Evolutionary conservation across 2,329 filamentous ascomycete species (phyloP).

Genomic region (Orbilia brochopaga): DNA sequence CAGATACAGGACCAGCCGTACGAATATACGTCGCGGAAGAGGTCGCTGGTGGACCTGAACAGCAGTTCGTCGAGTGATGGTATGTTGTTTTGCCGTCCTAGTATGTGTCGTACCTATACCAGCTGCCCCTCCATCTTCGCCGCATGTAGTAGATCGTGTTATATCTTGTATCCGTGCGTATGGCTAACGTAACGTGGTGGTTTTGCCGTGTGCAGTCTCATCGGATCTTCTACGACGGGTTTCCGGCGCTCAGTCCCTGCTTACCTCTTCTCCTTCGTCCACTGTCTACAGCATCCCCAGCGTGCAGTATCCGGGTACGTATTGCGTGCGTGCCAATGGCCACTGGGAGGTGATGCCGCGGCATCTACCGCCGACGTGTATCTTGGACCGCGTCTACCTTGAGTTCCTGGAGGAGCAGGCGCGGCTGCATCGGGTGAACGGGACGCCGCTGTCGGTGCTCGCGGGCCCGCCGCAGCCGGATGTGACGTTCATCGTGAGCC

Average conservation of each 20-base stretch:
- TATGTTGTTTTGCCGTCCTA: slow-evolving; percentile 18
- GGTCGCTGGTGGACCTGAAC: slow-evolving; percentile 40
- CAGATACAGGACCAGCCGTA: slow-evolving; percentile 48
- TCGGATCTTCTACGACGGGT: slow-evolving; percentile 42
- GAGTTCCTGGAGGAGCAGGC: slow-evolving; percentile 76
- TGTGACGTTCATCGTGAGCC: slow-evolving; percentile 78
- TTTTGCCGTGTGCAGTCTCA: too few species aligned
- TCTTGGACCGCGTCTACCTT: slow-evolving; percentile 77
- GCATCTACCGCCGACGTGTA: slow-evolving; percentile 68
- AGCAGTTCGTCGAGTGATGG: slow-evolving; percentile 46
- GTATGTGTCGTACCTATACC: not conserved
- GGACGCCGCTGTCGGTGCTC: slow-evolving; percentile 69
- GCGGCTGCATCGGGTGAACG: slow-evolving; percentile 69
- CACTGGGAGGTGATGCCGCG: slow-evolving; percentile 51
- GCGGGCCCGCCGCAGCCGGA: slow-evolving; percentile 80
- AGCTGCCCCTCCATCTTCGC: too few species aligned
- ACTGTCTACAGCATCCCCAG: slow-evolving; percentile 50
- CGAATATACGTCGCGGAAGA: slow-evolving; percentile 42
- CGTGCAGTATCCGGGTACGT: slow-evolving; percentile 41
- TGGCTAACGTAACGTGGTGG: slow-evolving; percentile 1
- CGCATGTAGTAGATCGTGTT: too few species aligned
- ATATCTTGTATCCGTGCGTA: not conserved
- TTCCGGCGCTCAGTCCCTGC: slow-evolving; percentile 39
- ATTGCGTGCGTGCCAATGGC: slow-evolving; percentile 42
- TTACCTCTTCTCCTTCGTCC: slow-evolving; percentile 41